Percentiles rank a stretch among this genome's conserved stretches.
These are phyloP conservation scores for Rhipidocladum racemiflorum DNA, from an alignment of 176 grass and related monocot species.

Conservation along the genomic window DNA sequence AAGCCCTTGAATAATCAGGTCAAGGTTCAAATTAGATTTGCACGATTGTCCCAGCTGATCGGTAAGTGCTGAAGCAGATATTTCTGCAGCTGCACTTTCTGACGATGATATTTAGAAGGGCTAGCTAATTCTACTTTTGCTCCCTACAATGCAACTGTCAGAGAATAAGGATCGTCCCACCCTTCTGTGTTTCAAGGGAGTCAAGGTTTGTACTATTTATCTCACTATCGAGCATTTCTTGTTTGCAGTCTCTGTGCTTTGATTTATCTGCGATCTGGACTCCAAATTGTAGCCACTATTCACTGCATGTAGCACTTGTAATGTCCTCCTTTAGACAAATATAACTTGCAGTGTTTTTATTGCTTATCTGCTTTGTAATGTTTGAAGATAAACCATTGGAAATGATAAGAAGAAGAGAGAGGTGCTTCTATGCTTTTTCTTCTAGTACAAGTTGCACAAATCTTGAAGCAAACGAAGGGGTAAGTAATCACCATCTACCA, in stretches of 20 bases:
- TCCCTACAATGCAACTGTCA: slow-evolving; percentile 58
- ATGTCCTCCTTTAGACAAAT: neutral
- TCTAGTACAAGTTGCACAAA: too few relatives aligned
- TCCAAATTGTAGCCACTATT: neutral
- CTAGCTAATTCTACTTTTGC: slow-evolving; percentile 51
- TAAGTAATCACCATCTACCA: too few relatives aligned
- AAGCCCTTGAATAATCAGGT: neutral
- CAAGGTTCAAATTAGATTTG: neutral
- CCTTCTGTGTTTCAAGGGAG: slow-evolving; percentile 93
- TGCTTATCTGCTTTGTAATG: neutral
- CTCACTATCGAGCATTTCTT: neutral
- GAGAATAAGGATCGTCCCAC: slow-evolving; percentile 50
- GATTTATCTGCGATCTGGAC: neutral
- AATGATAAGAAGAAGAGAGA: neutral
- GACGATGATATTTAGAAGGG: neutral
- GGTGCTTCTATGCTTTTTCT: too few relatives aligned
- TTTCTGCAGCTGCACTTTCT: neutral
- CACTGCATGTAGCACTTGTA: neutral
- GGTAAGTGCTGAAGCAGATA: neutral
- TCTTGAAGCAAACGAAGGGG: too few relatives aligned
- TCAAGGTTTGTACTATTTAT: slow-evolving; percentile 60
- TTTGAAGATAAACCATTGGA: neutral
- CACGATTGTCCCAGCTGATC: neutral
- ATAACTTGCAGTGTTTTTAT: neutral
- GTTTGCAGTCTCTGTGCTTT: neutral